Evolutionary conservation across 306 rosid genomes (phyloP), one percentile per base, ranked within the genome.

Genomic region (Prunus dulcis): DNA sequence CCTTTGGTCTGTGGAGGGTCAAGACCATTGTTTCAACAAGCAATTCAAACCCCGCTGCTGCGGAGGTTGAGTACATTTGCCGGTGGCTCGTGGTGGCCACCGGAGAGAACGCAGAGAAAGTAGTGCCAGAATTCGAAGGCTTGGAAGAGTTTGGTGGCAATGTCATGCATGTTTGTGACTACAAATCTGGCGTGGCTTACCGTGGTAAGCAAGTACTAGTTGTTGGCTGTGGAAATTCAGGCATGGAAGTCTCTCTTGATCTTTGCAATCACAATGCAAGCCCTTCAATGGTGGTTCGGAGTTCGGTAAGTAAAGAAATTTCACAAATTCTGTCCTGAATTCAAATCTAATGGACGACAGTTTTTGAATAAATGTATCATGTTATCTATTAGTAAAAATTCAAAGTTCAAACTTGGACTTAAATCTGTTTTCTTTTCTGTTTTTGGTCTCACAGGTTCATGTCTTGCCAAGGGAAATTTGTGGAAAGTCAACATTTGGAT

Each of bases 81-180:
- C 80, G 91, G 86, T 92, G 98, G 98, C 89, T 95, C 1, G 96
- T 92, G 10, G 98, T 88, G n/a, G 98, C 98, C 20, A 95, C 98
- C 0, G 98, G 98, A 6, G 98, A 92, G 69, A 90, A 95, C 65
- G 85, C 97, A 0, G 97, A 92, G 88, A 90, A 83, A 83, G 91
- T 90, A 5, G 91, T 89, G 62, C 97, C 97, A 0, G 86, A 89
- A 57, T 90, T 95, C 64, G 87, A 87, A 75, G 97, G 98, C 7
- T 70, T 89, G 79, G 85, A 72, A n/a, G 86, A 88, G 14, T 92
- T 95, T 78, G 88, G 84, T 12, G 97, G 98, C 9, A 78, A 78
- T 71, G 89, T 95, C 17, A 63, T 86, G 78, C 97, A 95, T 87
- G 86, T 96, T 67, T 95, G 98, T 81, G 97, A 95, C 15, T 92